A percentile compares a stretch with the other conserved stretches of the same genome.
These are phyloP conservation scores for Leccinum pellstonianum DNA, from an alignment of 768 basidiomycete species.

Conservation along the genomic window DNA sequence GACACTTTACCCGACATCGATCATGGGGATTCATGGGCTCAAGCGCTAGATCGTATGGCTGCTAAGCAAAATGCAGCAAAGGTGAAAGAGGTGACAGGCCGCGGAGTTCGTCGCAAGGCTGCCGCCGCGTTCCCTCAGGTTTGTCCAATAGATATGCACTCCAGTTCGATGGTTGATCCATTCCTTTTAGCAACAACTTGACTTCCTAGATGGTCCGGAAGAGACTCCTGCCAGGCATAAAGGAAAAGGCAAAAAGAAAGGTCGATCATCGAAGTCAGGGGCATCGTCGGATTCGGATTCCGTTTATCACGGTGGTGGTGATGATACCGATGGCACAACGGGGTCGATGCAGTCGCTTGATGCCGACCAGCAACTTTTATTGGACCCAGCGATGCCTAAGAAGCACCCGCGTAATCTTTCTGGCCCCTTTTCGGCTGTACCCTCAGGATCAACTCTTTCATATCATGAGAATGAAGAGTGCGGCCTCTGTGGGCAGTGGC, in stretches of 20 bases:
- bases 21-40: conserved; percentile 79
- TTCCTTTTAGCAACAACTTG: conserved; percentile 29
- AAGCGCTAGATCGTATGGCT: conserved; percentile 54
- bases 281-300: conserved; percentile 42
- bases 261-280: conserved; percentile 29
- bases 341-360: conserved; percentile 20
- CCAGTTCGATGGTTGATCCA: conserved; percentile 1
- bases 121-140: conserved; percentile 47
- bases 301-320: conserved; percentile 13
- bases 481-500: conserved; percentile 58
- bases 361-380: conserved; percentile 4
- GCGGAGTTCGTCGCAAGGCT: conserved; percentile 73
- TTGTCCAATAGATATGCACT: conserved; percentile 5
- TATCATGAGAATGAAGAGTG: conserved; percentile 37
- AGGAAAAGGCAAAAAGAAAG: conserved; percentile 36
- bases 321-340: conserved; percentile 26
- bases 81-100: conserved; percentile 59
- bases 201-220: conserved; percentile 33
- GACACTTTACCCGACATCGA: conserved; percentile 48
- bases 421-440: conserved; percentile 4
- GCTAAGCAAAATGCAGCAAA: conserved; percentile 40
- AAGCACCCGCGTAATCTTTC: conserved; percentile 6
- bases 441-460: conserved; percentile 1
- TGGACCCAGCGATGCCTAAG: neutral
- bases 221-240: conserved; percentile 40